Evolutionary conservation across 2,329 filamentous ascomycete species (phyloP).

Genomic region (Aspergillus thermomutatus): DNA sequence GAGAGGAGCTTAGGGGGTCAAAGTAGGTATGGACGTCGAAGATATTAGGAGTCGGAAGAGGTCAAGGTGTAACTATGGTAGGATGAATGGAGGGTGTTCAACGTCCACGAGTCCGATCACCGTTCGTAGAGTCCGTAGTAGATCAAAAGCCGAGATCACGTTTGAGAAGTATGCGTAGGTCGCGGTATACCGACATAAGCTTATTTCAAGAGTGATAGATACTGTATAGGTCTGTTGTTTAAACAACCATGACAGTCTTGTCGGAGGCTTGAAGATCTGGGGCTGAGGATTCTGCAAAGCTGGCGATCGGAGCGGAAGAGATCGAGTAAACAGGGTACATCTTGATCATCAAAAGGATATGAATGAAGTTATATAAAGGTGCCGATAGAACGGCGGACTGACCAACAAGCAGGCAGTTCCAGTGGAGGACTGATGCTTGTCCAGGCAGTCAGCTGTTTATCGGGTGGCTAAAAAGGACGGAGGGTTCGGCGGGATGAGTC

Average conservation of each 20-base stretch:
- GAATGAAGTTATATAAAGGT: constrained; percentile 22
- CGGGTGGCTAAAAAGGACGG: constrained; percentile 11
- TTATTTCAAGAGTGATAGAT: constrained; percentile 15
- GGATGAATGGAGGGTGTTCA: constrained; percentile 3
- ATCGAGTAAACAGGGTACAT: constrained; percentile 38
- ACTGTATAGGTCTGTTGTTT: constrained; percentile 12
- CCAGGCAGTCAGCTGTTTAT: constrained; percentile 27
- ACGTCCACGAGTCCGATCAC: constrained; percentile 25
- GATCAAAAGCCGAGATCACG: constrained; percentile 18
- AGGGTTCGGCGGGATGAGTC: constrained; percentile 2
- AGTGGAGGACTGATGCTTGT: constrained; percentile 19
- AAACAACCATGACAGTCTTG: constrained; percentile 25
- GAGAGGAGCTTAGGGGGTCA: constrained; percentile 4
- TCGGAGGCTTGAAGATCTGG: constrained; percentile 30
- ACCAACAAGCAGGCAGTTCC: constrained; percentile 32
- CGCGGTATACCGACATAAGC: constrained; percentile 6
- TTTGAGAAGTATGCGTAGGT: constrained; percentile 12
- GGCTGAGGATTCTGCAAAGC: constrained; percentile 29
- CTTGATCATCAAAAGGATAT: constrained; percentile 25
- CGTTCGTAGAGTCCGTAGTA: constrained; percentile 21
- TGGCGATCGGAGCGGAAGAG: constrained; percentile 36
- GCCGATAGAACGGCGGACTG: constrained; percentile 29
- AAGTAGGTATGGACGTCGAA: constrained; percentile 13
- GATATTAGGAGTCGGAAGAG: neutral
- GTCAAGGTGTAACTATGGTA: neutral